A percentile compares a stretch with the other conserved stretches of the same genome.
Evolutionary conservation across 1,139 yeast species (phyloP).

Genomic region (Zygosaccharomyces pseudobailii): DNA sequence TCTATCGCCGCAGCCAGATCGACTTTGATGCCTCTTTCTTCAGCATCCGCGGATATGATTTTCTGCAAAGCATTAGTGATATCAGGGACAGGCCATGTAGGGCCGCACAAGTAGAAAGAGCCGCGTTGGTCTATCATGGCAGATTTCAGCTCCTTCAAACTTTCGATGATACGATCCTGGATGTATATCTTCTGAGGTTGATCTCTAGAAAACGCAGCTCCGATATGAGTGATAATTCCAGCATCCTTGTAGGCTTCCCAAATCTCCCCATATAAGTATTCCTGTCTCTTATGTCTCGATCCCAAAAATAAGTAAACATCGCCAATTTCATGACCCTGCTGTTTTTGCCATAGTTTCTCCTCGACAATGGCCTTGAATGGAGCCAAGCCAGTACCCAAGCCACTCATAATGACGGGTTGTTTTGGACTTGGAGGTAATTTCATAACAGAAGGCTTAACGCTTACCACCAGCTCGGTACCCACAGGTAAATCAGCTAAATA

Average conservation of each 20-base stretch:
- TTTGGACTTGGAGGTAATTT: conserved; percentile 82
- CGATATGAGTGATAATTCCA: conserved; percentile 87
- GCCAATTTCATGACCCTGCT: conserved; percentile 86
- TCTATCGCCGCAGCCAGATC: conserved; percentile 81
- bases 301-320: conserved; percentile 86
- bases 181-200: conserved; percentile 93
- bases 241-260: conserved; percentile 97
- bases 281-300: conserved; percentile 93
- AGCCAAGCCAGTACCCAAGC: conserved; percentile 96
- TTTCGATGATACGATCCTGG: conserved; percentile 86
- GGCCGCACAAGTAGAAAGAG: conserved; percentile 95
- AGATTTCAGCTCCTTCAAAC: conserved; percentile 64
- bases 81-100: conserved; percentile 99
- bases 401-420: conserved; percentile 94
- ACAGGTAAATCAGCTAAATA: conserved; percentile 71
- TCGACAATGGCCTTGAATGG: conserved; percentile 97
- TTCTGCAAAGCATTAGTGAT: conserved; percentile 87
- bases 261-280: conserved; percentile 90
- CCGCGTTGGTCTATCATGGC: conserved; percentile 79
- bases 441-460: conserved; percentile 97
- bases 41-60: conserved; percentile 69
- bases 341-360: conserved; percentile 90
- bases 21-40: conserved; percentile 56
- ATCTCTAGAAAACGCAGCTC: conserved; percentile 98
- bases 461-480: conserved; percentile 89